Conservation (phyloP, 2,329 filamentous ascomycete genomes). For the Colletotrichum higginsianum region DNA sequence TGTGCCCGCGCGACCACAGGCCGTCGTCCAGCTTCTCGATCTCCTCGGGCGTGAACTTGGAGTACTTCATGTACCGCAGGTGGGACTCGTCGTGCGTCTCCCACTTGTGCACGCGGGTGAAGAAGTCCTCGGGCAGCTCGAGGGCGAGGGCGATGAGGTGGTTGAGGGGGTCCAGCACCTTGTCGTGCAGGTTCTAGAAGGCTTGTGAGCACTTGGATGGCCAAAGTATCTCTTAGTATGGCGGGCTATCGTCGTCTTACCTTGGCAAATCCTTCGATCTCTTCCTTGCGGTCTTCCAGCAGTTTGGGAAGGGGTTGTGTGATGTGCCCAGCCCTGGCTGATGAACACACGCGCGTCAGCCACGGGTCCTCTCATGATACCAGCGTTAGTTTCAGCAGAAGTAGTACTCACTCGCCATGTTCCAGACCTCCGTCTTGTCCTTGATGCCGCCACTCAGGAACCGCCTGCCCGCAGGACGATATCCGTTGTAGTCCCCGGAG, state of each 20-base stretch:
- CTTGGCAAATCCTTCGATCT: conserved; percentile 72
- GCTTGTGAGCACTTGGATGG: not conserved
- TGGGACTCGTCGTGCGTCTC: conserved; percentile 72
- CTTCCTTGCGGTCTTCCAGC: conserved; percentile 63
- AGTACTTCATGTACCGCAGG: conserved; percentile 75
- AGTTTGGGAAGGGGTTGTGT: conserved; percentile 56
- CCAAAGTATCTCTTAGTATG: no score
- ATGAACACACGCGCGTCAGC: not conserved
- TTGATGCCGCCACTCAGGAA: conserved; percentile 54
- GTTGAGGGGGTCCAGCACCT: conserved; percentile 70
- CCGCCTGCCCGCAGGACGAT: conserved; percentile 62
- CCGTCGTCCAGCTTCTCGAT: conserved; percentile 59
- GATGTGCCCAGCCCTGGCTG: conserved; percentile 51
- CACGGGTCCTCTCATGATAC: no score
- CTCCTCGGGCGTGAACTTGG: conserved; percentile 63
- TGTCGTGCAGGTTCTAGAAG: conserved; percentile 57
- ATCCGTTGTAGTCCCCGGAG: conserved; percentile 70
- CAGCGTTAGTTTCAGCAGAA: not conserved
- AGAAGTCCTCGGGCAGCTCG: conserved; percentile 72
- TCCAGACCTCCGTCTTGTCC: conserved; percentile 57
- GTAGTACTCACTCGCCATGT: conserved; percentile 53
- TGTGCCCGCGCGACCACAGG: conserved; percentile 66
- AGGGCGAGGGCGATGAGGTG: conserved; percentile 74
- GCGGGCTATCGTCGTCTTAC: not conserved
- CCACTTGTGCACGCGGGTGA: conserved; percentile 67